Base-by-base conservation (phyloP, 768 basidiomycete species). In the Psilocybe azurescens region DNA sequence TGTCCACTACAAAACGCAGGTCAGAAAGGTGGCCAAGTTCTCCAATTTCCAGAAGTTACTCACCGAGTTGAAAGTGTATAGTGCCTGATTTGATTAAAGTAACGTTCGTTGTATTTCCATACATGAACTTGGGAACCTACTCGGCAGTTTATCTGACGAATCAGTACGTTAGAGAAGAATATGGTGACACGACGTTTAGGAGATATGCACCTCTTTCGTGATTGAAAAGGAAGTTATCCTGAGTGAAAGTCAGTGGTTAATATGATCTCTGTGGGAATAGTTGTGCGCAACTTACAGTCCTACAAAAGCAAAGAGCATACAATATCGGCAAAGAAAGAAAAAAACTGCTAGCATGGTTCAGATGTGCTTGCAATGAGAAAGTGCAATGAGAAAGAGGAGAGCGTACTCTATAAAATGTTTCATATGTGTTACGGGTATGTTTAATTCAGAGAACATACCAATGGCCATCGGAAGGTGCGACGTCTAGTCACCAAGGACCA, bases 301-400 rank as follows among this genome's bases (percentile, higher is more conserved):
- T 64, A 87, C 71, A 67, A 90, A 79, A 3, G 89, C 82, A 59
- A 85, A 77, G n/a, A 91, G 68, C 79, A 90, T 86, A 72, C 86
- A 88, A 71, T 91, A 91, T 62, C 89, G 85, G 70, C 85, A 88
- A 28, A 89, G 75, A 70, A 91, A 89, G 70, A 89, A 88, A 62
- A 89, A 86, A 28, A 84, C 89, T 78, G 51, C 3, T 6, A 5
- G 33, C n/a, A 24, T 53, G 1, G 24, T 39, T 48, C 29, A 13
- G 29, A 63, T 65, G 46, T 24, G 46, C 20, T 16, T 48, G 11
- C 51, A 48, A 51, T 28, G 13, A 55, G 46, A 14, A n/a, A 44
- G 5, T 5, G 41, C 7, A 44, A 14, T 44, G 7, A 9, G 33
- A 49, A 28, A 29, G 54, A 53, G 53, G 49, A 10, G 32, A 18